These are phyloP conservation scores for Fusarium sp. DNA, from an alignment of 2,329 filamentous ascomycete genomes.

Conservation along the genomic window DNA sequence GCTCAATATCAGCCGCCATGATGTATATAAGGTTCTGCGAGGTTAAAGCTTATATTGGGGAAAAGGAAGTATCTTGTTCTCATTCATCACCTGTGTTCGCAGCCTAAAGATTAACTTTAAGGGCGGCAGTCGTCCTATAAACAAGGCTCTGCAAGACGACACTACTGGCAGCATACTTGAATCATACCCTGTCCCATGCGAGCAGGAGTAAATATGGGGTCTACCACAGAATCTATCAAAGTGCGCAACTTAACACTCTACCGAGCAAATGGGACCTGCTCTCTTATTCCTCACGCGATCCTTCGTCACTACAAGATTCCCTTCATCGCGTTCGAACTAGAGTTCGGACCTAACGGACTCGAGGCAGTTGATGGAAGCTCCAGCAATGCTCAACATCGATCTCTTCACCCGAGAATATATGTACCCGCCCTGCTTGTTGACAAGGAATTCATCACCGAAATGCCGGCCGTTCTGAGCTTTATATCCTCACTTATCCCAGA, in stretches of 20 bases:
- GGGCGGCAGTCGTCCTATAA: too few relatives aligned
- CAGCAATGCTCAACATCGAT: slow-evolving; percentile 40
- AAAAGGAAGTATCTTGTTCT: too few relatives aligned
- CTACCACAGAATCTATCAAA: background rate
- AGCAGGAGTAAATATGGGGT: background rate
- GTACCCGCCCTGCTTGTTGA: slow-evolving; percentile 45
- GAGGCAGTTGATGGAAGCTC: slow-evolving; percentile 45
- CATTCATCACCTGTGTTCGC: too few relatives aligned
- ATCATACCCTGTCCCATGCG: fast-evolving
- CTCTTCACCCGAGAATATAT: slow-evolving; percentile 43
- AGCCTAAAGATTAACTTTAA: too few relatives aligned
- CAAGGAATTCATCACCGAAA: slow-evolving; percentile 45
- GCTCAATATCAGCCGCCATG: fast-evolving
- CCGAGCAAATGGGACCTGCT: slow-evolving; percentile 41
- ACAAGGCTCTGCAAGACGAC: background rate
- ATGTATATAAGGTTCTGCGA: background rate
- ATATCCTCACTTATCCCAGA: slow-evolving; percentile 39
- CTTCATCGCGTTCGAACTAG: slow-evolving; percentile 34
- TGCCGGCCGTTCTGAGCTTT: slow-evolving; percentile 45
- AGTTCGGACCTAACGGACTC: slow-evolving; percentile 11
- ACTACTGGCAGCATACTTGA: fast-evolving
- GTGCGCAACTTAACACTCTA: slow-evolving; percentile 43
- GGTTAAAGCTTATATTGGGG: too few relatives aligned
- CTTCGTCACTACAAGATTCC: slow-evolving; percentile 43
- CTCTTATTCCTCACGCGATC: slow-evolving; percentile 43